Percentiles rank a stretch among this genome's conserved stretches.
Conservation (phyloP, 1,139 yeast species). For the Scheffersomyces insectosa region DNA sequence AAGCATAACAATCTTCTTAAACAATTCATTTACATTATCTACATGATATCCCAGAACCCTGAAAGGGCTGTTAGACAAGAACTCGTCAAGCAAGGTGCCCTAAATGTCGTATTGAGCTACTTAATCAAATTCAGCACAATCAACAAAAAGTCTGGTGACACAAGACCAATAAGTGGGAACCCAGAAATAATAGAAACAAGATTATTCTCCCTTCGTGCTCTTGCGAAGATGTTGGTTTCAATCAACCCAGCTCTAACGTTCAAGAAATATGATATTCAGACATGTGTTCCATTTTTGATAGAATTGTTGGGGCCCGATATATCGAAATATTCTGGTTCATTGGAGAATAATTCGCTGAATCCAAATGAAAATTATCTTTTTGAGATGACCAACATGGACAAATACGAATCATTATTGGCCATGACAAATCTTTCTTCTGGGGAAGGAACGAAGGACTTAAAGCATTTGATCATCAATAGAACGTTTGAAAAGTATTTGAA, state of each 20-base stretch:
- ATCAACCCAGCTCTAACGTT: conserved; percentile 43
- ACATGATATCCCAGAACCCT: conserved; percentile 28
- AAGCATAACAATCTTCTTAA: conserved; percentile 14
- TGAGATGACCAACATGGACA: conserved; percentile 37
- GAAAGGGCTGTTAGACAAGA: conserved; percentile 29
- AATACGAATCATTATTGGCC: conserved; percentile 47
- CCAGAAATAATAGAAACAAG: conserved; percentile 22
- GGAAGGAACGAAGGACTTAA: conserved; percentile 24
- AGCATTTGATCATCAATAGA: conserved; percentile 33
- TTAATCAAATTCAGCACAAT: conserved; percentile 35
- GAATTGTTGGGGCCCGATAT: conserved; percentile 45
- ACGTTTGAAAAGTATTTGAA: conserved; percentile 35
- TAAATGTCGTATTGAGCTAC: conserved; percentile 38
- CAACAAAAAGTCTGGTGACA: conserved; percentile 13
- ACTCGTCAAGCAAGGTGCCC: conserved; percentile 48
- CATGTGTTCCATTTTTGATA: conserved; percentile 48
- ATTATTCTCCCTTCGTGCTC: conserved; percentile 30
- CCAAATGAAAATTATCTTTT: conserved; percentile 18
- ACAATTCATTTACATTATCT: conserved; percentile 24
- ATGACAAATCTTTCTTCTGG: conserved; percentile 46
- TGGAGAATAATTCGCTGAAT: conserved; percentile 2
- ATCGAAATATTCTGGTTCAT: conserved; percentile 19
- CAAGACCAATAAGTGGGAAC: conserved; percentile 20
- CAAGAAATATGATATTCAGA: conserved; percentile 37
- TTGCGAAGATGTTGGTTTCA: conserved; percentile 47